Evolutionary conservation across 2,329 filamentous ascomycete species (phyloP).

Genomic region (Ascochyta koolunga): DNA sequence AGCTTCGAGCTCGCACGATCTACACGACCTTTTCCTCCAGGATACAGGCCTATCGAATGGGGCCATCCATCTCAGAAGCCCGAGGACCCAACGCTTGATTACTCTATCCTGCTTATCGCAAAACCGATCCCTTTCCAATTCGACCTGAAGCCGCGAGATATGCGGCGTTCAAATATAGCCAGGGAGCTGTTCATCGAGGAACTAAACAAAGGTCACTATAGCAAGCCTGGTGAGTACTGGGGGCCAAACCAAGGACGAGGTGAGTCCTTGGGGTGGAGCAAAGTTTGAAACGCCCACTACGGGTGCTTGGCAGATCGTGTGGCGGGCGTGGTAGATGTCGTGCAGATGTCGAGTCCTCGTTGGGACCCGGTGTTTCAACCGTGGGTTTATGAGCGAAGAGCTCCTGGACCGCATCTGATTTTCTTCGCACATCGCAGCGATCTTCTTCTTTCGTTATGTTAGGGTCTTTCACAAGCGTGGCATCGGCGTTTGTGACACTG

Average conservation of each 20-base stretch:
- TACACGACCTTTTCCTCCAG: slow-evolving; percentile 10
- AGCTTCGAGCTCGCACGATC: slow-evolving; percentile 20
- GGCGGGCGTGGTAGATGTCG: background rate
- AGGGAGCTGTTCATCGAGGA: slow-evolving; percentile 45
- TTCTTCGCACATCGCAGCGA: background rate
- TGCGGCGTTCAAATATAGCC: slow-evolving; percentile 39
- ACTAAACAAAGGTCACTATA: slow-evolving; percentile 48
- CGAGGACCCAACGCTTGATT: slow-evolving; percentile 53
- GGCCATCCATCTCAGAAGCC: slow-evolving; percentile 30
- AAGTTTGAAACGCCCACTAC: slow-evolving; percentile 31
- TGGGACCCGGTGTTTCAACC: slow-evolving; percentile 22
- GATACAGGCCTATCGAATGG: slow-evolving; percentile 33
- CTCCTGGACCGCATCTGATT: background rate
- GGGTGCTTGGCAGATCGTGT: slow-evolving; percentile 8
- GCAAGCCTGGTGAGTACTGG: slow-evolving; percentile 48
- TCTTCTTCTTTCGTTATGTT: background rate
- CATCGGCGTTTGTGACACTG: background rate
- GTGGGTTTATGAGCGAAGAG: background rate
- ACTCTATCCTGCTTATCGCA: slow-evolving; percentile 53
- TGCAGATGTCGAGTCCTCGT: slow-evolving; percentile 1
- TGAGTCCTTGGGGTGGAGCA: slow-evolving; percentile 44
- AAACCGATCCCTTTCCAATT: slow-evolving; percentile 56
- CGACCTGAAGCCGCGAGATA: slow-evolving; percentile 44
- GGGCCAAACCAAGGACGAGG: slow-evolving; percentile 41
- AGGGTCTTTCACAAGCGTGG: background rate